Percentiles rank a stretch among this genome's conserved stretches.
These are phyloP conservation scores for Dicorynia guianensis DNA, from an alignment of 306 rosid genomes.

Conservation along the genomic window DNA sequence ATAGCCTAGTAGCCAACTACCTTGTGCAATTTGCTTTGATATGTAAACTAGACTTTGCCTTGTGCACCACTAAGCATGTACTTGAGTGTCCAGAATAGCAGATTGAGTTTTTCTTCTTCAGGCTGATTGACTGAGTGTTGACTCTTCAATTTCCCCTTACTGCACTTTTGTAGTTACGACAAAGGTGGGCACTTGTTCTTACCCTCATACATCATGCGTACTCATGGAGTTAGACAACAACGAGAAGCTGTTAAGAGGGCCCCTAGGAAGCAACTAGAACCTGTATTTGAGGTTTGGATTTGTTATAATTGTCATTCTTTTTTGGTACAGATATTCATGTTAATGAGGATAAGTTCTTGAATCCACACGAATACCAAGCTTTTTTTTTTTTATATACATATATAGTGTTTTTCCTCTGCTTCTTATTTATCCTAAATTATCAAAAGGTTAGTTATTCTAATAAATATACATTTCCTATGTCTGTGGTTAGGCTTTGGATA, in stretches of 20 bases:
- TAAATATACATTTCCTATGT: slow-evolving; percentile 4
- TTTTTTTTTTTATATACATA: slow-evolving; percentile 1
- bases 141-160: slow-evolving; percentile 32
- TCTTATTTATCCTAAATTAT: background rate
- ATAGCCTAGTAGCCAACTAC: slow-evolving; percentile 5
- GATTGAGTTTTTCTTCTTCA: slow-evolving; percentile 28
- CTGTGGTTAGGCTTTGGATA: slow-evolving; percentile 75
- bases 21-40: slow-evolving; percentile 29
- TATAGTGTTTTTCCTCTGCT: background rate
- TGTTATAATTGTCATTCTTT: slow-evolving; percentile 30
- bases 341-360: background rate
- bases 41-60: slow-evolving; percentile 23
- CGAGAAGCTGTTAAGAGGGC: slow-evolving; percentile 86
- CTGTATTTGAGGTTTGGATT: slow-evolving; percentile 75
- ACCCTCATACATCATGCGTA: slow-evolving; percentile 93
- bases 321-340: slow-evolving; percentile 31
- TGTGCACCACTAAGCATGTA: background rate
- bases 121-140: slow-evolving; percentile 16
- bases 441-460: slow-evolving; percentile 12
- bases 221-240: slow-evolving; percentile 89
- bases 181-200: slow-evolving; percentile 89
- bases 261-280: slow-evolving; percentile 70
- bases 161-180: slow-evolving; percentile 72
- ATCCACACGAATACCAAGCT: background rate
- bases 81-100: slow-evolving; percentile 20